phyloP scores from a whole-genome alignment of 768 basidiomycete genomes.

The Multifurca ochricompacta region DNA sequence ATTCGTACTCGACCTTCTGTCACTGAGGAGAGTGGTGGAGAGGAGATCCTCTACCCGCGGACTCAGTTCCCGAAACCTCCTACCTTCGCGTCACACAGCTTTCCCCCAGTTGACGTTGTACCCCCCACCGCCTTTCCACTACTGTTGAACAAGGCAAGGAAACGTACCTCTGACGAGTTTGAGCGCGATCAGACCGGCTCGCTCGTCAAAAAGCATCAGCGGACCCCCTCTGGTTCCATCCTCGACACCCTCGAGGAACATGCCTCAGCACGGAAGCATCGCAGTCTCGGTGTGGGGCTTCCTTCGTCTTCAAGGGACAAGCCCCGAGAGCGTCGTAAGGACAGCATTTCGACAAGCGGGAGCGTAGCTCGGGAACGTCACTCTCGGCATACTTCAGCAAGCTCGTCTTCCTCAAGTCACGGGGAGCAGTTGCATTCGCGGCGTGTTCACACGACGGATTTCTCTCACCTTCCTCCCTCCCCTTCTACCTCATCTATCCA shows the following conservation, averaged over 20 bases:
- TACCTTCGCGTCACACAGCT: not conserved
- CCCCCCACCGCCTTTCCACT: constrained; percentile 20
- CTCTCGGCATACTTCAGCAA: constrained; percentile 57
- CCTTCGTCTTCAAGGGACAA: constrained; percentile 38
- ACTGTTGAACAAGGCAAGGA: constrained; percentile 23
- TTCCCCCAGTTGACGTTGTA: not conserved
- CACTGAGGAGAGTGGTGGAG: constrained; percentile 81
- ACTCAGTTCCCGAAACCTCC: constrained; percentile 24
- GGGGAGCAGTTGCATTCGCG: constrained; percentile 43
- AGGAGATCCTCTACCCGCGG: constrained; percentile 84
- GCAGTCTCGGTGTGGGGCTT: constrained; percentile 19
- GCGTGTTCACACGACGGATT: constrained; percentile 65
- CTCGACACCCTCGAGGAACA: constrained; percentile 35
- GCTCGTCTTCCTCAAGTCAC: constrained; percentile 58
- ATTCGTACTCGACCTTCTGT: constrained; percentile 57
- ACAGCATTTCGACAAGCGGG: constrained; percentile 26
- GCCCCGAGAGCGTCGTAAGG: constrained; percentile 35
- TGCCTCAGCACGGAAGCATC: constrained; percentile 16
- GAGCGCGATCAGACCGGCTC: constrained; percentile 24
- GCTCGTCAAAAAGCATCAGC: constrained; percentile 19
- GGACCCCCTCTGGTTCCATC: constrained; percentile 15
- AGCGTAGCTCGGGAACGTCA: constrained; percentile 32
- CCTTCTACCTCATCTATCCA: constrained; percentile 87
- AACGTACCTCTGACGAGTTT: constrained; percentile 30
- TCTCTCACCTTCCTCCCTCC: constrained; percentile 85